phyloP scores from a whole-genome alignment of 495 filamentous ascomycete genomes.

The Penicillium coffeae region DNA sequence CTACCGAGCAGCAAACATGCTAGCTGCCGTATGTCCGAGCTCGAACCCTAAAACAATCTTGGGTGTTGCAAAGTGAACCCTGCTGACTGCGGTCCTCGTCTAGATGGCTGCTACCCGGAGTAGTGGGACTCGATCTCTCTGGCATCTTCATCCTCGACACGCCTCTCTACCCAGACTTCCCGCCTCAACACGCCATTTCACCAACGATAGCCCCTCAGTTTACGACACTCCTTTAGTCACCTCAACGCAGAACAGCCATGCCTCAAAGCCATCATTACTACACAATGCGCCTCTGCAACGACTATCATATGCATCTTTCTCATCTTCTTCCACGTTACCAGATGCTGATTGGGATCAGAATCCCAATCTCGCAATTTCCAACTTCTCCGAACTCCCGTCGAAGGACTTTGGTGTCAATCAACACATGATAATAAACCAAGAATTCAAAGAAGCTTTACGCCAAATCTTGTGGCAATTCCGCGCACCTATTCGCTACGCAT shows the following conservation, averaged over 20 bases:
- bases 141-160: constrained; percentile 19
- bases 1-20: constrained; percentile 26
- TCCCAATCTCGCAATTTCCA: constrained; percentile 66
- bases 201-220: constrained; percentile 19
- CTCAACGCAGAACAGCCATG: constrained; percentile 8
- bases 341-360: constrained; percentile 74
- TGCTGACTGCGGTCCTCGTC: constrained; percentile 6
- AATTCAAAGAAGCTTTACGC: constrained; percentile 86
- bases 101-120: constrained; percentile 24
- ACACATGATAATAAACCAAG: constrained; percentile 87
- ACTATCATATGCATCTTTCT: constrained; percentile 33
- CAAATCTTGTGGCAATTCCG: constrained; percentile 89
- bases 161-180: constrained; percentile 18
- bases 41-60: constrained; percentile 6
- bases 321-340: constrained; percentile 30
- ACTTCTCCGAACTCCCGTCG: constrained; percentile 83
- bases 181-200: constrained; percentile 25
- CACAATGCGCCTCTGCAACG: constrained; percentile 11
- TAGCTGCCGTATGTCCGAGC: constrained; percentile 29
- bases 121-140: constrained; percentile 19
- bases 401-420: constrained; percentile 92
- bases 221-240: constrained; percentile 17
- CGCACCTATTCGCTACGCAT: constrained; percentile 90
- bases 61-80: neutral
- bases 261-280: constrained; percentile 12